Percentiles rank a stretch among this genome's conserved stretches.
Conservation (phyloP, 164 flowering plant species). For the Nymphaea colorata region DNA sequence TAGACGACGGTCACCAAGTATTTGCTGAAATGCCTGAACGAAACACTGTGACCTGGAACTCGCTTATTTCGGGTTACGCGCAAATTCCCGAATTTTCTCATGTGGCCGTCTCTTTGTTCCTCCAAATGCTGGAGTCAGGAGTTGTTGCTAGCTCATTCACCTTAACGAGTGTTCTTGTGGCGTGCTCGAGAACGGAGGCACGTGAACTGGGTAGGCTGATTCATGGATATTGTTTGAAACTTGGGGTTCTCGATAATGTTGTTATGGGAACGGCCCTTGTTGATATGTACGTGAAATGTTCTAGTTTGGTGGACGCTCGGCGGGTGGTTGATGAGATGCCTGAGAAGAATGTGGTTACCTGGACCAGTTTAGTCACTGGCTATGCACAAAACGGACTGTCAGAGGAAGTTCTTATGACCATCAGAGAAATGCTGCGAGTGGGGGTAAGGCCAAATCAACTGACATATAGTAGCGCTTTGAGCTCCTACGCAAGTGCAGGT, state of each 20-base stretch:
- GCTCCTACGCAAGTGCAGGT: slow-evolving; percentile 23
- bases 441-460: slow-evolving; percentile 24
- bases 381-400: slow-evolving; percentile 31
- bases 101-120: slow-evolving; percentile 16
- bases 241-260: slow-evolving; percentile 19
- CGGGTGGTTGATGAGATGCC: slow-evolving; percentile 24
- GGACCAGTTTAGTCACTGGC: slow-evolving; percentile 35
- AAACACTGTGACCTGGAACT: slow-evolving; percentile 34
- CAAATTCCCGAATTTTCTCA: slow-evolving; percentile 8
- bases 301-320: slow-evolving; percentile 14
- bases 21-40: slow-evolving; percentile 32
- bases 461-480: slow-evolving; percentile 37
- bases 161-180: slow-evolving; percentile 18
- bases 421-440: slow-evolving; percentile 26
- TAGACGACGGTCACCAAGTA: slow-evolving; percentile 15
- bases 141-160: slow-evolving; percentile 14
- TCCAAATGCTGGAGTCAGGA: slow-evolving; percentile 21
- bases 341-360: slow-evolving; percentile 29
- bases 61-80: slow-evolving; percentile 24
- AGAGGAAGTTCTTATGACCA: slow-evolving; percentile 22
- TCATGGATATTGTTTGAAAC: slow-evolving; percentile 24
- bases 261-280: slow-evolving; percentile 31
- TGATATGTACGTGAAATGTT: slow-evolving; percentile 27
- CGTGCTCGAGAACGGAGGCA: slow-evolving; percentile 17
- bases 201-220: slow-evolving; percentile 23